A percentile compares a stretch with the other conserved stretches of the same genome.
phyloP scores from a whole-genome alignment of 1,284 basidiomycete species.

The Pyrrhoderma noxium region DNA sequence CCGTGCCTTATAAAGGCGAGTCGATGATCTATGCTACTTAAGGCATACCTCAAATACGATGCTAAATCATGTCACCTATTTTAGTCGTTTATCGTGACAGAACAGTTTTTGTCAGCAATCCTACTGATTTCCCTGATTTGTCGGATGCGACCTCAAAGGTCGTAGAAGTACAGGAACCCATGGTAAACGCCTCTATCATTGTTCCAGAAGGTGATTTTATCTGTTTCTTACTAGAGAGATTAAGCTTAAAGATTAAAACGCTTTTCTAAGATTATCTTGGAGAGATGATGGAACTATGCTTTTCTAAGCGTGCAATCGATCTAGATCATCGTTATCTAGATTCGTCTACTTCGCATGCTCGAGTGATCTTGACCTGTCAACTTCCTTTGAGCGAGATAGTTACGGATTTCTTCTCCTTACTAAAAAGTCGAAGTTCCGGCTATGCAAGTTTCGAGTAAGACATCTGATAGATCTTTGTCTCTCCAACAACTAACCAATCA shows the following conservation, averaged over 20 bases:
- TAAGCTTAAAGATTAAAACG: not conserved
- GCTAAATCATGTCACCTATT: constrained; percentile 16
- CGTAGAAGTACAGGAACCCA: constrained; percentile 77
- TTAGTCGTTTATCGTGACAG: constrained; percentile 70
- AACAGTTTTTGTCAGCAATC: constrained; percentile 76
- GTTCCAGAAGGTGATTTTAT: constrained; percentile 72
- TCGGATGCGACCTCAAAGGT: constrained; percentile 58
- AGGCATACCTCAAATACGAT: constrained; percentile 2
- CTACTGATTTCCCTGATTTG: constrained; percentile 85
- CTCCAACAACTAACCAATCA: constrained; percentile 6
- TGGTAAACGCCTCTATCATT: constrained; percentile 86
- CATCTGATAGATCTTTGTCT: constrained; percentile 20
- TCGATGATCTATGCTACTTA: constrained; percentile 2
- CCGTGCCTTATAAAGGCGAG: constrained; percentile 85
- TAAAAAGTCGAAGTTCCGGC: constrained; percentile 86
- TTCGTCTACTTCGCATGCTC: constrained; percentile 41
- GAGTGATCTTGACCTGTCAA: constrained; percentile 73
- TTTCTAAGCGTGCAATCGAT: constrained; percentile 69
- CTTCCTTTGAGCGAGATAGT: constrained; percentile 90
- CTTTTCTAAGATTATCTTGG: constrained; percentile 64
- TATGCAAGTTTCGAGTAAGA: constrained; percentile 90
- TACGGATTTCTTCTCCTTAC: constrained; percentile 86
- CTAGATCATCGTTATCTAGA: constrained; percentile 78
- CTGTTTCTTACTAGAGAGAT: not conserved
- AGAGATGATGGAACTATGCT: constrained; percentile 89